Percentiles rank a stretch among this genome's conserved stretches.
Evolutionary conservation across 495 filamentous ascomycete genomes (phyloP).

Genomic region (Penicillium turbatum): DNA sequence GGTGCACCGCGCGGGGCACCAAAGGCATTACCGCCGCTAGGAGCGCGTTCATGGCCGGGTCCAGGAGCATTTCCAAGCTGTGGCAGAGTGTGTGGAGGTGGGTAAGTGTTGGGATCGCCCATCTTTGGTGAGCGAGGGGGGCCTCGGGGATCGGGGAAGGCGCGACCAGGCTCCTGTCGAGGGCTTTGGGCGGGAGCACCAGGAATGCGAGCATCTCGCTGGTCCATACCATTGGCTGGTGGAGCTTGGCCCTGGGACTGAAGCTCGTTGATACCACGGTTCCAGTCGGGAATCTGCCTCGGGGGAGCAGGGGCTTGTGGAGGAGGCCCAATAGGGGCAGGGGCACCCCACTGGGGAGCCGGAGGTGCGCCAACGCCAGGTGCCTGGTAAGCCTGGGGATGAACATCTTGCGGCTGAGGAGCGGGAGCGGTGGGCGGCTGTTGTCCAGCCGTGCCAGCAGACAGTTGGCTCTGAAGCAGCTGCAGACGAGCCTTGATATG

Average conservation of each 20-base stretch:
- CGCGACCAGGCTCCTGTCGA: conserved; percentile 63
- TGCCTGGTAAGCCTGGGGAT: conserved; percentile 77
- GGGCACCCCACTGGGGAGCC: conserved; percentile 81
- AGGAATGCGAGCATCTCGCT: conserved; percentile 64
- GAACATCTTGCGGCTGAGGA: conserved; percentile 78
- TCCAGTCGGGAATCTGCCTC: conserved; percentile 61
- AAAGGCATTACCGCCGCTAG: conserved; percentile 53
- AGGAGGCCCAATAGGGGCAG: conserved; percentile 58
- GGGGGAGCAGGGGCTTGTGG: conserved; percentile 62
- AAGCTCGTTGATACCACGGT: conserved; percentile 70
- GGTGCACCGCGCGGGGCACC: conserved; percentile 18
- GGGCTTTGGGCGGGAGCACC: conserved; percentile 65
- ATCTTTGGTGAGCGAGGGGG: conserved; percentile 62
- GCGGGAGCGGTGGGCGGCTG: conserved; percentile 66
- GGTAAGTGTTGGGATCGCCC: conserved; percentile 57
- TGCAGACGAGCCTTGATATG: conserved; percentile 95
- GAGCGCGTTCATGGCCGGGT: conserved; percentile 46
- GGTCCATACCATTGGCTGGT: conserved; percentile 71
- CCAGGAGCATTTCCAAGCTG: conserved; percentile 55
- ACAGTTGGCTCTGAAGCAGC: conserved; percentile 73
- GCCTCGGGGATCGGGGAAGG: conserved; percentile 69
- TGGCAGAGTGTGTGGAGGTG: conserved; percentile 54
- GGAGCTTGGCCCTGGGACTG: conserved; percentile 62
- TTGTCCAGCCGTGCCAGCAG: conserved; percentile 54
- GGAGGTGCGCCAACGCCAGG: conserved; percentile 66